Base-by-base conservation (phyloP, 1,284 basidiomycete species). In the Trametes hirsuta region DNA sequence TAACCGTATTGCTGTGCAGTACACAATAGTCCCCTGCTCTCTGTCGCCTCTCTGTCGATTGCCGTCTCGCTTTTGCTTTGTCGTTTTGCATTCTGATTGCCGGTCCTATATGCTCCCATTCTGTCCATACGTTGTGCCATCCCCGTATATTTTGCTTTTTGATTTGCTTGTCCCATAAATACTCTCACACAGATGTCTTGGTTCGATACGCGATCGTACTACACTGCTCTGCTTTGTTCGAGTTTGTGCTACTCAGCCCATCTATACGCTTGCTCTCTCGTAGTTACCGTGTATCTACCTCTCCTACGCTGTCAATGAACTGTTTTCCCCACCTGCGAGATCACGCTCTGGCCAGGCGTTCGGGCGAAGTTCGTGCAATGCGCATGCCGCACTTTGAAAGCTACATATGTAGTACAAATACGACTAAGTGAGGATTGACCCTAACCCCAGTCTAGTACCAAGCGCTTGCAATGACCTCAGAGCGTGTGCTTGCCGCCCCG, bases 1-100 rank as follows among this genome's bases (percentile, higher is more conserved):
- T 25, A 34, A 30, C 36, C 34, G 36, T 53, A 48, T 45, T 45
- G 53, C 59, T 51, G 45, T 52, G 54, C 59, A 48, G 6, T 55
- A 47, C 39, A 11, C 46, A 25, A 36, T 3, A 22, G 9, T 56
- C 46, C 35, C n/a, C 36, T 44, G 36, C 48, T 46, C 10, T 39
- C 50, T 1, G n/a, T 58, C 39, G 37, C 55, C 49, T 41, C 30
- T 30, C 30, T 30, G 30, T 30, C 30, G 30, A 30, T 30, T 30
- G 12, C 47, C 22, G 9, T 45, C 45, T 59, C 45, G 44, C 48
- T 57, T 21, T 47, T 49, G 53, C 36, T 51, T 24, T 46, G 30
- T 36, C 44, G 15, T 55, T 21, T 10, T 22, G n/a, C 6, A 12
- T 41, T 12, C 25, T 35, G n/a, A 21, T 51, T 30, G 34, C 45